These are phyloP conservation scores for Zea luxurians DNA, from an alignment of 176 grass and related monocot genomes.

Conservation along the genomic window DNA sequence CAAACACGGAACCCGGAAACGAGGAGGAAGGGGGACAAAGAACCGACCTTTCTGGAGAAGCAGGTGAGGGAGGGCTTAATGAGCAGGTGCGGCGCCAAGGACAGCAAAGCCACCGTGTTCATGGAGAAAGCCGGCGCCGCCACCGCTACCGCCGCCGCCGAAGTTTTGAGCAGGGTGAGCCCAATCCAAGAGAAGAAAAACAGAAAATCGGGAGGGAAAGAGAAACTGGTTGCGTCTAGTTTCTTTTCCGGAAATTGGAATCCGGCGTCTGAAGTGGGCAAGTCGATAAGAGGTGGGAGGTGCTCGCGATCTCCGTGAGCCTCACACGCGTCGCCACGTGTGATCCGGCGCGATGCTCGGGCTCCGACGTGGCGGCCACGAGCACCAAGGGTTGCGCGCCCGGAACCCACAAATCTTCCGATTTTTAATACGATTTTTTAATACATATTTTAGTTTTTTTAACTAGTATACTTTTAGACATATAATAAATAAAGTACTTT, in stretches of 20 bases:
- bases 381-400: conserved; percentile 33
- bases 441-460: no score
- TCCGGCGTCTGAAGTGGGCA: conserved; percentile 33
- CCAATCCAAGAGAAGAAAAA: conserved; percentile 19
- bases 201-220: conserved; percentile 20
- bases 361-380: conserved; percentile 48
- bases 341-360: neutral
- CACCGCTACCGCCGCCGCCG: neutral
- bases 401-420: neutral
- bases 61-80: conserved; percentile 67
- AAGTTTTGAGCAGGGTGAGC: conserved; percentile 18
- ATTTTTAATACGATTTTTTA: no score
- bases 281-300: conserved; percentile 64
- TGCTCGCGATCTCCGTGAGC: conserved; percentile 65
- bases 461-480: no score
- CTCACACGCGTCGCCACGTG: conserved; percentile 74
- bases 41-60: conserved; percentile 66
- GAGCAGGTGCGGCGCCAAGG: conserved; percentile 61
- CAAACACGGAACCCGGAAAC: neutral
- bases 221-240: conserved; percentile 19
- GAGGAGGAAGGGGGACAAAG: neutral
- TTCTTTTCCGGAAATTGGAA: conserved; percentile 26
- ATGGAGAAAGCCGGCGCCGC: conserved; percentile 45
- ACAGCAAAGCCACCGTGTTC: conserved; percentile 67
- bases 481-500: no score